Percentiles rank a stretch among this genome's conserved stretches.
phyloP scores from a whole-genome alignment of 2,329 filamentous ascomycete species.

The Aureobasidium sp. region DNA sequence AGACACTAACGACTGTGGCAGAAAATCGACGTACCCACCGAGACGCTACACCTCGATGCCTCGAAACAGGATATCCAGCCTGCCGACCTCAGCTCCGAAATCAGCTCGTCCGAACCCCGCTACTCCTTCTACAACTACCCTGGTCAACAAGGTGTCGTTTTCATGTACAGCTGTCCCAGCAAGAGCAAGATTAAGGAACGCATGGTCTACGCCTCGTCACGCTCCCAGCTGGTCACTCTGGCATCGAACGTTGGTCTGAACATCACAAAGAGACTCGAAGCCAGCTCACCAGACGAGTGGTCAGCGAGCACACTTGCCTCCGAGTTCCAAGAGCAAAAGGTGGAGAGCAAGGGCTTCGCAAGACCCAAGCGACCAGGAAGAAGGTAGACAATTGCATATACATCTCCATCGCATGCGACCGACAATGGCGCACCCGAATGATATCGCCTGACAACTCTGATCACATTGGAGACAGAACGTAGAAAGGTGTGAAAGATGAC shows the following conservation, averaged over 20 bases:
- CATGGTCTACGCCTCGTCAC: conserved; percentile 69
- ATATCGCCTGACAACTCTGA: neutral
- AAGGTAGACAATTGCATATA: conserved; percentile 23
- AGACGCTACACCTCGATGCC: conserved; percentile 59
- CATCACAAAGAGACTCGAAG: conserved; percentile 61
- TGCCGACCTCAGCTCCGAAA: conserved; percentile 47
- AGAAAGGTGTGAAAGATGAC: neutral
- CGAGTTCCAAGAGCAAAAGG: conserved; percentile 60
- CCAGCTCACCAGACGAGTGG: conserved; percentile 59
- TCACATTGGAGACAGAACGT: neutral
- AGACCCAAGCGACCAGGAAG: conserved; percentile 72
- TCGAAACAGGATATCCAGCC: conserved; percentile 47
- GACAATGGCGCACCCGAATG: neutral
- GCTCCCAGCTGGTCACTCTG: conserved; percentile 52
- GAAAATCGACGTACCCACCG: conserved; percentile 64
- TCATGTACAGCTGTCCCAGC: conserved; percentile 74
- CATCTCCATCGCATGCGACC: neutral
- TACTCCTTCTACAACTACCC: conserved; percentile 69
- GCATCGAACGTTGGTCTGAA: conserved; percentile 58
- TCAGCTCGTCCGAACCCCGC: conserved; percentile 61
- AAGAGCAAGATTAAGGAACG: conserved; percentile 69
- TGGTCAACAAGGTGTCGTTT: conserved; percentile 55
- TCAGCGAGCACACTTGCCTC: conserved; percentile 56
- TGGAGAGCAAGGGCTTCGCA: conserved; percentile 61
- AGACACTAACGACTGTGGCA: conserved; percentile 24